Conservation (phyloP, 495 filamentous ascomycete genomes). For the Penicillium waksmanii region DNA sequence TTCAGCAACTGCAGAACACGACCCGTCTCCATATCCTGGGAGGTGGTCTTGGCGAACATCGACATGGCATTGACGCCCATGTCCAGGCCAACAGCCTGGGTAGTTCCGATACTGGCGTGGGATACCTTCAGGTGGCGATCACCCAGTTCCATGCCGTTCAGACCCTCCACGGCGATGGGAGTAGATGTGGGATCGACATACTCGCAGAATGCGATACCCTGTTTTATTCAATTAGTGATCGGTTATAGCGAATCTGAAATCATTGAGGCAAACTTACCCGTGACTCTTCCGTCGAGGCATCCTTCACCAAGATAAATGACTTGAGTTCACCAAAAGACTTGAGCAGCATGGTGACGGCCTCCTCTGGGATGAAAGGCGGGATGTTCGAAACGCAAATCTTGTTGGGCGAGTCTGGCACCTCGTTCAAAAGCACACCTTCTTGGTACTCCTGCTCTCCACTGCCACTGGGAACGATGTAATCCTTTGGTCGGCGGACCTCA, state of each 20-base stretch:
- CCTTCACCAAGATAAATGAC: constrained; percentile 89
- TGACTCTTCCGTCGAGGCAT: constrained; percentile 82
- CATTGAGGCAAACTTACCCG: constrained; percentile 61
- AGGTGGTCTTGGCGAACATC: constrained; percentile 94
- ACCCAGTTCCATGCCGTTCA: constrained; percentile 90
- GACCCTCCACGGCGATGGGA: constrained; percentile 83
- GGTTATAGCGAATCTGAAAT: constrained; percentile 16
- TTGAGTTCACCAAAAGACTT: constrained; percentile 91
- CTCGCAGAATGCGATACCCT: constrained; percentile 98
- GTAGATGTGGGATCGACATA: constrained; percentile 79
- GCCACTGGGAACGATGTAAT: constrained; percentile 91
- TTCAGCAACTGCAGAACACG: constrained; percentile 91
- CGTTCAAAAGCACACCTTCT: constrained; percentile 74
- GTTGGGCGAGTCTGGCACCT: constrained; percentile 89
- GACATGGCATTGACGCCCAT: constrained; percentile 99
- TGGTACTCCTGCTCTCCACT: constrained; percentile 76
- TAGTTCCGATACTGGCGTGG: constrained; percentile 88
- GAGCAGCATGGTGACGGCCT: constrained; percentile 87
- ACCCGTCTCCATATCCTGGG: constrained; percentile 71
- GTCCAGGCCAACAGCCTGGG: constrained; percentile 85
- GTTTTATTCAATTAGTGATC: constrained; percentile 26
- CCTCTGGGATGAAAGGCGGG: constrained; percentile 82
- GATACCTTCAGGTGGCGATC: constrained; percentile 82
- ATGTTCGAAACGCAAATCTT: constrained; percentile 94
- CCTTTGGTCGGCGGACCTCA: constrained; percentile 87